These are phyloP conservation scores for Pleurotus tuoliensis DNA, from an alignment of 768 basidiomycete genomes.

Conservation along the genomic window DNA sequence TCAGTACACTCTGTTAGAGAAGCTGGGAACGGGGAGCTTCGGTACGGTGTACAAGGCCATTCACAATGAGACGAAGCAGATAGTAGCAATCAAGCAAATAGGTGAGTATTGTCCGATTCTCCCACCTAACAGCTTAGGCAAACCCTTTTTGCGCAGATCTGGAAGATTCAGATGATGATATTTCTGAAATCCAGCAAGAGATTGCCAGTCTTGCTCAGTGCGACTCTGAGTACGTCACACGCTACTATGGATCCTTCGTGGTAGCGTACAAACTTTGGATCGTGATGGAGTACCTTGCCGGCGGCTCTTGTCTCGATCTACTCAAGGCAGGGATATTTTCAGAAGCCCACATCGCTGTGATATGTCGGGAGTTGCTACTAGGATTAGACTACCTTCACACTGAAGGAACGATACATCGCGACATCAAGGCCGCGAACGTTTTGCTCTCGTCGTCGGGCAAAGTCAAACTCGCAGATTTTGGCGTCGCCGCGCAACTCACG, in stretches of 20 bases:
- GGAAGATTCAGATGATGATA: slow-evolving; percentile 98
- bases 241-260: slow-evolving; percentile 96
- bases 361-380: slow-evolving; percentile 87
- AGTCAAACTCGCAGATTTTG: slow-evolving; percentile 98
- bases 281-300: slow-evolving; percentile 98
- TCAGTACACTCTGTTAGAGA: slow-evolving; percentile 91
- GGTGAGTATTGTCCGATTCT: slow-evolving; percentile 44
- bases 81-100: slow-evolving; percentile 98
- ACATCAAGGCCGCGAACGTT: slow-evolving; percentile 98
- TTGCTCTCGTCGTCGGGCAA: slow-evolving; percentile 86
- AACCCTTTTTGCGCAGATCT: slow-evolving; percentile 53
- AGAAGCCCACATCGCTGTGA: slow-evolving; percentile 91
- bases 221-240: slow-evolving; percentile 94
- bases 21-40: slow-evolving; percentile 96
- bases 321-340: slow-evolving; percentile 89
- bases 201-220: slow-evolving; percentile 95
- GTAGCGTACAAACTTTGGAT: slow-evolving; percentile 98
- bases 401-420: slow-evolving; percentile 95
- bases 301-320: slow-evolving; percentile 96
- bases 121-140: slow-evolving; percentile 8
- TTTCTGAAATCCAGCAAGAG: slow-evolving; percentile 97
- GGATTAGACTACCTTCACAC: slow-evolving; percentile 96
- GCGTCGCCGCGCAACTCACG: slow-evolving; percentile 95
- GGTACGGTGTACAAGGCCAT: slow-evolving; percentile 97
- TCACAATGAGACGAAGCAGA: slow-evolving; percentile 90